These are phyloP conservation scores for Parastagonospora avenae DNA, from an alignment of 2,329 filamentous ascomycete genomes.

Conservation along the genomic window DNA sequence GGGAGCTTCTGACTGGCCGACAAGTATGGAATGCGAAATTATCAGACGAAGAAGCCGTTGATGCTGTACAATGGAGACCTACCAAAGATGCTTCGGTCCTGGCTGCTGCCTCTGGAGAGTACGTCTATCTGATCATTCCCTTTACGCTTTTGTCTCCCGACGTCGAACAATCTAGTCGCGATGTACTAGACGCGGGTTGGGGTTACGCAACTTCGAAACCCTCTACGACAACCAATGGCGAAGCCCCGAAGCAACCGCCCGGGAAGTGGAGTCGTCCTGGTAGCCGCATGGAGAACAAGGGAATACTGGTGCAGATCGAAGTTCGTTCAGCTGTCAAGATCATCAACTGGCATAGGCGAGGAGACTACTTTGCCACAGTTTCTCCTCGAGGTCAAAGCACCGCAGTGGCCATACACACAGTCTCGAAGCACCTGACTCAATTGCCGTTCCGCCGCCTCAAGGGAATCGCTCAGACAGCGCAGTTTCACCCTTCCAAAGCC, in stretches of 20 bases:
- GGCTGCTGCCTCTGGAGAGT: conserved; percentile 82
- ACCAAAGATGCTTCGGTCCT: conserved; percentile 79
- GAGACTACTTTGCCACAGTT: conserved; percentile 92
- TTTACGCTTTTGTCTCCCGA: conserved; percentile 70
- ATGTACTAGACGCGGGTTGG: conserved; percentile 85
- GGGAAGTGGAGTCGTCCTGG: conserved; percentile 85
- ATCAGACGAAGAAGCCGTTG: conserved; percentile 77
- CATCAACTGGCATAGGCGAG: conserved; percentile 90
- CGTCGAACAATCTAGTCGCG: conserved; percentile 74
- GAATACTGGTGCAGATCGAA: conserved; percentile 79
- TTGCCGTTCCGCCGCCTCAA: conserved; percentile 83
- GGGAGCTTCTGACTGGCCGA: conserved; percentile 84
- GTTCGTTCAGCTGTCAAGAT: conserved; percentile 83
- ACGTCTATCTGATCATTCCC: conserved; percentile 81
- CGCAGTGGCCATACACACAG: conserved; percentile 90
- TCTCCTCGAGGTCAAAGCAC: conserved; percentile 78
- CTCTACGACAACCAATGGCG: conserved; percentile 54
- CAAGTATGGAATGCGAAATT: conserved; percentile 86
- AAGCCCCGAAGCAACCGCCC: conserved; percentile 72
- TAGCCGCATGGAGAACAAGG: conserved; percentile 72
- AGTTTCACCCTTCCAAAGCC: conserved; percentile 92
- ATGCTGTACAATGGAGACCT: conserved; percentile 88
- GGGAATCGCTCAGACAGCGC: conserved; percentile 82
- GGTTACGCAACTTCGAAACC: conserved; percentile 79
- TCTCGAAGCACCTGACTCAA: conserved; percentile 94